Conservation (phyloP, 73 alveolate genomes). For the Blepharisma stoltei region DNA sequence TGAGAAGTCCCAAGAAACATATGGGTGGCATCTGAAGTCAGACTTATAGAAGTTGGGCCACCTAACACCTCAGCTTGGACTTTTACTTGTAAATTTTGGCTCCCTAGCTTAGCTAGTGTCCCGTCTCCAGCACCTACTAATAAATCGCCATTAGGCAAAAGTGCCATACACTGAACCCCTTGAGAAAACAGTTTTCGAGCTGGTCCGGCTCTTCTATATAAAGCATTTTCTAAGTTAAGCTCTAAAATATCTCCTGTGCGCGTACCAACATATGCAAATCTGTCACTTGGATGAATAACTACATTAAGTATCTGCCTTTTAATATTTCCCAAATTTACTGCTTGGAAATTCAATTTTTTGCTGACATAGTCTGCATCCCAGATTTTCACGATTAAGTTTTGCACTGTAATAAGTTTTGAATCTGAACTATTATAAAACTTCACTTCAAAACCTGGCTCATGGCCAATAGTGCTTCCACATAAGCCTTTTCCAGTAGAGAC, state of each 20-base stretch:
- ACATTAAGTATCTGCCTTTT: constrained; percentile 66
- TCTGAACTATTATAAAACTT: constrained; percentile 73
- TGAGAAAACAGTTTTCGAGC: constrained; percentile 67
- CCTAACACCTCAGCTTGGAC: constrained; percentile 71
- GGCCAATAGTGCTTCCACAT: constrained; percentile 75
- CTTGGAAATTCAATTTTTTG: constrained; percentile 48
- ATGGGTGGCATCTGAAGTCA: constrained; percentile 85
- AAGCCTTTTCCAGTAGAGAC: constrained; percentile 86
- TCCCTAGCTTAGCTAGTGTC: constrained; percentile 68
- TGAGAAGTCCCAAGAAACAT: constrained; percentile 88
- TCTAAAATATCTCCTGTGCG: constrained; percentile 86
- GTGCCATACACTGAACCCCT: constrained; percentile 67
- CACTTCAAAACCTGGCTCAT: constrained; percentile 73
- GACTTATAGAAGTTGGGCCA: constrained; percentile 71
- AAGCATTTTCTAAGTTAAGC: constrained; percentile 54
- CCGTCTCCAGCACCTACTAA: constrained; percentile 93
- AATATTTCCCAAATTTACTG: constrained; percentile 67
- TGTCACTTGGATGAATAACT: constrained; percentile 72
- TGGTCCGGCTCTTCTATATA: constrained; percentile 80
- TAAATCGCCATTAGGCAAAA: constrained; percentile 87
- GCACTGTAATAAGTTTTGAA: constrained; percentile 71
- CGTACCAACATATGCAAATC: constrained; percentile 74
- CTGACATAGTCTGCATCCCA: constrained; percentile 12
- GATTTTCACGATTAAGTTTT: constrained; percentile 71
- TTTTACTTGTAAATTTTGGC: neutral